These are phyloP conservation scores for Zygosaccharomyces sapae DNA, from an alignment of 1,139 yeast species.

Conservation along the genomic window DNA sequence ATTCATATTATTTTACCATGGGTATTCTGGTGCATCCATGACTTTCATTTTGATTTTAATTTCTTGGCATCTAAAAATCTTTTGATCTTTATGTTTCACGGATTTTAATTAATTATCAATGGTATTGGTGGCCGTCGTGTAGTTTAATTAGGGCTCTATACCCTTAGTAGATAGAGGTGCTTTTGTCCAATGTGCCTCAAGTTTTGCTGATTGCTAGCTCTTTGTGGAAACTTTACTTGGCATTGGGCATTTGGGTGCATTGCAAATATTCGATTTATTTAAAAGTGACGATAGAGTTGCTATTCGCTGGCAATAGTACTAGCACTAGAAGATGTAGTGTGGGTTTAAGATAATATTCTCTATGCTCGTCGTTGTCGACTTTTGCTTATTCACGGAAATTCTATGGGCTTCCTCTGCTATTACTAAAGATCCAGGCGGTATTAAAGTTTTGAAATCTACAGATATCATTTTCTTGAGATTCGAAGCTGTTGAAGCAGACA, in stretches of 20 bases:
- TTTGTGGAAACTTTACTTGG: not conserved
- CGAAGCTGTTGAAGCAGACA: conserved; percentile 35
- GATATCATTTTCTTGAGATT: conserved; percentile 6
- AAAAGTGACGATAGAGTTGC: too few relatives aligned
- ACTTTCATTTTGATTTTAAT: not conserved
- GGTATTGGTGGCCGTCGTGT: not conserved
- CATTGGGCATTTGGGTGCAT: not conserved
- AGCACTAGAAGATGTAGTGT: not conserved
- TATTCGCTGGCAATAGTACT: not conserved
- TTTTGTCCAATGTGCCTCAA: not conserved
- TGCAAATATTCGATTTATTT: not conserved
- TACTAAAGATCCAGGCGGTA: not conserved
- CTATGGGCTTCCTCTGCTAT: not conserved
- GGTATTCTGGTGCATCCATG: not conserved
- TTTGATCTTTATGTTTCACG: not conserved
- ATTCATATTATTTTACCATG: not conserved
- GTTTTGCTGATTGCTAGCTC: not conserved
- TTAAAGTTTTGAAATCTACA: not conserved
- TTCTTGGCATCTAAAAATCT: not conserved
- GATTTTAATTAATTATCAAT: not conserved
- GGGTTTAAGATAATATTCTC: not conserved
- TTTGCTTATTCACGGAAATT: not conserved
- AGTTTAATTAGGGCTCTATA: not conserved
- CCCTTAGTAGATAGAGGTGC: not conserved
- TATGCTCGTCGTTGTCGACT: not conserved